Evolutionary conservation across 2,329 filamentous ascomycete species (phyloP), one percentile per base, ranked within the genome.

Genomic region (Neocatenulostroma microsporum): DNA sequence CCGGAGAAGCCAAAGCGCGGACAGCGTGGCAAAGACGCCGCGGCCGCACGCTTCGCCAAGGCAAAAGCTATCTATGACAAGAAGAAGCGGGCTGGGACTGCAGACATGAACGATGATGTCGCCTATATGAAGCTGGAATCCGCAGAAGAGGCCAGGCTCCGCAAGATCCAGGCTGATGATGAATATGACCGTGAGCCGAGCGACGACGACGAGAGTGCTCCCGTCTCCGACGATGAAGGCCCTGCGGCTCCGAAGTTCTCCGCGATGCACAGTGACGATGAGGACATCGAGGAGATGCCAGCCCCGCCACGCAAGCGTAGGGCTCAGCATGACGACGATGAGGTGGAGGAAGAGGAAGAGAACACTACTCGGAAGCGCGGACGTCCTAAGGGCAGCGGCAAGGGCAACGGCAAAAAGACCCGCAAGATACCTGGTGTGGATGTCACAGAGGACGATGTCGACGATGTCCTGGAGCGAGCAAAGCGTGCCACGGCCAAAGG

Each of bases 101-200:
- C 41, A 10, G 37, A 30, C 2, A 30, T 41, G 8, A 30, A 42
- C 13, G 47, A 50, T 3, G 50, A 57, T 12, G 44, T 53, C 19
- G 39, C 43, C 3, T 55, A 42, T 33, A 38, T 54, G 23, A 46
- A 39, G 23, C 20, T 36, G 1, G 36, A 50, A 17, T 38, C 39
- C 10, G 39, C 37, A n/a, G 45, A 53, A 19, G 28, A 41, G 13
- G 37, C 34, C 10, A 23, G 48, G 4, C 39, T 41, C 3, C 21
- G 46, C 2, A 49, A 50, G 37, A 12, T 34, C 9, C 28, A 39
- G 6, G 41, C 41, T 3, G 50, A 51, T n/a, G 30, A 41, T 11
- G 42, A 40, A 21, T 44, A 36, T 26, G 48, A 50, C 9, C 34
- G 34, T 9, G 30, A 28, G 5, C 36, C 34, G 3, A 33, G 39